Evolutionary conservation across 1,284 basidiomycete species (phyloP).

Genomic region (Microbotryum lychnidis-dioicae): DNA sequence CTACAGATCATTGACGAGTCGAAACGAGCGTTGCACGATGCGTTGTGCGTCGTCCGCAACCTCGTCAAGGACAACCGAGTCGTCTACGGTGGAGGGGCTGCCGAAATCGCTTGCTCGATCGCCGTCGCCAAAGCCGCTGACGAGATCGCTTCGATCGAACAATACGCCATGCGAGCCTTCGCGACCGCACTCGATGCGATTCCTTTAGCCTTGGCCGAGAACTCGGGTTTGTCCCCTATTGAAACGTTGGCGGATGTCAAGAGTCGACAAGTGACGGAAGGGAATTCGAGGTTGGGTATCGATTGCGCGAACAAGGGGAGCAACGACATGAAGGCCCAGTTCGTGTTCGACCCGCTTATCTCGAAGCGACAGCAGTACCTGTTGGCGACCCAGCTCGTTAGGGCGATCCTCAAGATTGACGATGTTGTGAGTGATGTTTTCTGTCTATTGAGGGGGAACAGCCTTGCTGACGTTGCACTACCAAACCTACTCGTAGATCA

Average conservation of each 20-base stretch:
- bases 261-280: constrained; percentile 83
- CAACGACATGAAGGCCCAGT: constrained; percentile 95
- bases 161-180: constrained; percentile 99
- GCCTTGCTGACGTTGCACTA: not conserved
- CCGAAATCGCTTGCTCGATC: constrained; percentile 89
- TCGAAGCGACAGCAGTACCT: constrained; percentile 96
- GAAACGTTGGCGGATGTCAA: constrained; percentile 92
- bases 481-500: not conserved
- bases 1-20: constrained; percentile 92
- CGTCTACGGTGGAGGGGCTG: constrained; percentile 95
- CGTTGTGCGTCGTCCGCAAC: constrained; percentile 94
- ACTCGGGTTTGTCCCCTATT: constrained; percentile 92
- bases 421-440: constrained; percentile 24
- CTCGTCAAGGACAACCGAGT: constrained; percentile 91
- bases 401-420: constrained; percentile 41
- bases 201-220: constrained; percentile 92
- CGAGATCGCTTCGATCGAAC: constrained; percentile 93
- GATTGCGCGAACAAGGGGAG: constrained; percentile 82
- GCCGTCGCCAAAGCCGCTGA: constrained; percentile 92
- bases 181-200: constrained; percentile 85
- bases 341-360: constrained; percentile 93
- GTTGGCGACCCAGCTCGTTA: constrained; percentile 81
- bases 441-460: not conserved
- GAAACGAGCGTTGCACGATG: constrained; percentile 93
- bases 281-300: constrained; percentile 76